Base-by-base conservation (phyloP, 2,329 filamentous ascomycete genomes). In the Paradendryphiella salina region DNA sequence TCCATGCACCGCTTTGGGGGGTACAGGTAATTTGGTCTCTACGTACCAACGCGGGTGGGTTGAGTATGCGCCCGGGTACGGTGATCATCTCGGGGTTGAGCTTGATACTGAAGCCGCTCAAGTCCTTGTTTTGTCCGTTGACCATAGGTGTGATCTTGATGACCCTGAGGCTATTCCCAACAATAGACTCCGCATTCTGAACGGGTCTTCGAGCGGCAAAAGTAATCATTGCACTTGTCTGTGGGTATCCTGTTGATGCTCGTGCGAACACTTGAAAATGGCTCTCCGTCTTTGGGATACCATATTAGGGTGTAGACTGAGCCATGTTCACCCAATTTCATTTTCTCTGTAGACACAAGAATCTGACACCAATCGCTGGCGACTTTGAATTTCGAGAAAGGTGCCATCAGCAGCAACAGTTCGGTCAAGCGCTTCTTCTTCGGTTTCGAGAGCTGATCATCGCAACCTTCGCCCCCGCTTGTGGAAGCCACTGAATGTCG, bases 51-150 rank as follows among this genome's bases (percentile, higher is more conserved):
- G 57, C 63, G 0, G 90, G 90, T 0, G 82, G 65, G 0, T 63
- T 34, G 0, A 96, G 79, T 33, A 93, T 81, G 5, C 91, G 85
- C 1, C 84, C 92, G 0, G 79, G 77, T 0, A 96, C 88, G 0
- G 87, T 88, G 28, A 96, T 76, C 28, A 96, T 78, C 1, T 77
- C 71, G 10, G 81, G 79, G 5, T 76, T 78, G 3, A 91, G 79
- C 1, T 74, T 73, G 53, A 95, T 77, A 4, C 86, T 86, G 54
- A 91, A 94, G 2, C 76, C 66, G 4, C 21, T 59, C 36, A 71
- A 49, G 13, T 58, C 40, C 1, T 54, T 55, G 33, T 68, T 67
- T 23, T 65, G 28, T 2, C 60, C 61, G 11, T 66, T 51, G 0
- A 52, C 49, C 1, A 61, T 29, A 2, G 65, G 63, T 3, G 53